phyloP scores from a whole-genome alignment of 768 basidiomycete genomes.

The Sistotremastrum niveocremeum region DNA sequence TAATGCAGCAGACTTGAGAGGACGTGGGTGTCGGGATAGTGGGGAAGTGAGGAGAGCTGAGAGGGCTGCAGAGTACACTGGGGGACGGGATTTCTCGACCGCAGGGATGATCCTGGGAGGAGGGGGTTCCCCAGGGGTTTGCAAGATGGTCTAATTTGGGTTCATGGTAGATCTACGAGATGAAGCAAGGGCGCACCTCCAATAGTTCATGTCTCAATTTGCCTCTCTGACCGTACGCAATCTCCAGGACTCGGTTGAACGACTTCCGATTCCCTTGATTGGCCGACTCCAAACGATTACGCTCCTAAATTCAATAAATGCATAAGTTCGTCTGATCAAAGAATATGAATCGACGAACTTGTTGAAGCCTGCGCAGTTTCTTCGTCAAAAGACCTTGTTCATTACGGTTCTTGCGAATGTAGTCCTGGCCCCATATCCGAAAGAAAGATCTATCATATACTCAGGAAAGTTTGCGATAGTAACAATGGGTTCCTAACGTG shows the following conservation, averaged over 20 bases:
- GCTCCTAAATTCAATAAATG: slow-evolving; percentile 26
- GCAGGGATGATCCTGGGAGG: slow-evolving; percentile 37
- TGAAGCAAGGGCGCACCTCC: slow-evolving; percentile 30
- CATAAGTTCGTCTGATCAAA: not conserved
- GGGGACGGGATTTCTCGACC: slow-evolving; percentile 44
- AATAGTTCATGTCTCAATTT: slow-evolving; percentile 56
- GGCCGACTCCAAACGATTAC: slow-evolving; percentile 38
- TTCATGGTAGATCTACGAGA: not conserved
- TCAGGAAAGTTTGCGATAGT: not conserved
- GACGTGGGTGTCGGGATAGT: slow-evolving; percentile 30
- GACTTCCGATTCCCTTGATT: slow-evolving; percentile 35
- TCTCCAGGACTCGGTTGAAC: slow-evolving; percentile 44
- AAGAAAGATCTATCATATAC: not conserved
- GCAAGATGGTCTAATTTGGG: slow-evolving; percentile 4
- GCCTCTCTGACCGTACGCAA: slow-evolving; percentile 68
- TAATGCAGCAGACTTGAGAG: slow-evolving; percentile 29
- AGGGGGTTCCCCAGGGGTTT: slow-evolving; percentile 36
- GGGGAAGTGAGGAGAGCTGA: slow-evolving; percentile 44
- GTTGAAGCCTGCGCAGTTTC: slow-evolving; percentile 30
- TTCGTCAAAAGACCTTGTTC: slow-evolving; percentile 23
- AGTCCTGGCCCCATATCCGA: slow-evolving; percentile 39
- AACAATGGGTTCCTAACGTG: slow-evolving; percentile 19
- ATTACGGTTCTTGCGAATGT: slow-evolving; percentile 18
- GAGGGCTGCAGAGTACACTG: slow-evolving; percentile 51
- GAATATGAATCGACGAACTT: slow-evolving; percentile 23